Evolutionary conservation across 495 filamentous ascomycete genomes (phyloP).

Genomic region (Trichodelitschia bisporula): DNA sequence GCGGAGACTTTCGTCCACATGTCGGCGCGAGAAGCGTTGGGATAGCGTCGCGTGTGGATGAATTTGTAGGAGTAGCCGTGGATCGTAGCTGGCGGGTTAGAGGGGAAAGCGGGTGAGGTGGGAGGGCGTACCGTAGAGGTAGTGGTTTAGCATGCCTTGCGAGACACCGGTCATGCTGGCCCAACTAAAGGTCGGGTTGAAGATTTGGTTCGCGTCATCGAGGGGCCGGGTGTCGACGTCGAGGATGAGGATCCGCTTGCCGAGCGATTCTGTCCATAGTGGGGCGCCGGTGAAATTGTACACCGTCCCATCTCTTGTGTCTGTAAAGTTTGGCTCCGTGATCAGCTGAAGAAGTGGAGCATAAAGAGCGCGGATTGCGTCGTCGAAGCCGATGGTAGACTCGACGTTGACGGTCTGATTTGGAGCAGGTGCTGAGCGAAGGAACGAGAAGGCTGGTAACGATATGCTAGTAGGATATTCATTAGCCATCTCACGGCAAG

Average conservation of each 20-base stretch:
- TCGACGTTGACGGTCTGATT: too few relatives aligned
- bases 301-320: neutral
- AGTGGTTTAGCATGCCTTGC: neutral
- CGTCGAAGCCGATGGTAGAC: too few relatives aligned
- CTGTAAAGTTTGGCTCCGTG: too few relatives aligned
- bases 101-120: too few relatives aligned
- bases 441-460: too few relatives aligned
- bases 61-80: slow-evolving; percentile 1
- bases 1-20: neutral
- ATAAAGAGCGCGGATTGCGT: too few relatives aligned
- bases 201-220: neutral
- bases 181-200: neutral
- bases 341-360: too few relatives aligned
- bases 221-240: neutral
- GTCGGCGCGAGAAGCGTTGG: neutral
- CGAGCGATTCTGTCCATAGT: neutral
- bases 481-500: too few relatives aligned
- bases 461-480: too few relatives aligned
- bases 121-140: neutral
- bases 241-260: slow-evolving; percentile 1
- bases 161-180: neutral
- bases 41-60: neutral
- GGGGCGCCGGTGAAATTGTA: neutral
- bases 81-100: neutral
- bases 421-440: too few relatives aligned